Evolutionary conservation across 345 rosid species (phyloP).

Genomic region (Alliaria petiolata): DNA sequence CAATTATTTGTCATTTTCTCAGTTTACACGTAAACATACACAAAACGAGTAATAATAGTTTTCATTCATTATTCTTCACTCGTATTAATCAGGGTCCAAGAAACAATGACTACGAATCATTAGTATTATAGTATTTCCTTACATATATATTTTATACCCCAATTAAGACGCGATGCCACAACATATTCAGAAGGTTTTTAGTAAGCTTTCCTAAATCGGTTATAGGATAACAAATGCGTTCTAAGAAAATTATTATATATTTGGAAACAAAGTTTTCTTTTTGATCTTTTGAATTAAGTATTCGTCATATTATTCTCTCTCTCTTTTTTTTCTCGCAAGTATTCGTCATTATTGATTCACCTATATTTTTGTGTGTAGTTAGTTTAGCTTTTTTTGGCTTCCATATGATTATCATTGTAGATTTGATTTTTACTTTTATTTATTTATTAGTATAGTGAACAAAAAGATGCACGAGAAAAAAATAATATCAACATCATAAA

Average conservation of each 20-base stretch:
- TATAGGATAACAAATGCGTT: background rate
- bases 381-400: too few species aligned
- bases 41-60: background rate
- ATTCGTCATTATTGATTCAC: too few species aligned
- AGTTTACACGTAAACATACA: background rate
- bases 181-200: background rate
- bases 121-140: background rate
- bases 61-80: background rate
- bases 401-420: too few species aligned
- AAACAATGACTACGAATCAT: background rate
- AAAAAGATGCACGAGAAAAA: too few species aligned
- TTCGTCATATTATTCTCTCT: background rate
- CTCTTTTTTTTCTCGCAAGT: too few species aligned
- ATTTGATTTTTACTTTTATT: too few species aligned
- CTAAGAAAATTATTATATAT: background rate
- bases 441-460: too few species aligned
- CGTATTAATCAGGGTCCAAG: conserved; percentile 6
- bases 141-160: background rate
- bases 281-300: too few species aligned
- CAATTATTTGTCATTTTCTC: conserved; percentile 14
- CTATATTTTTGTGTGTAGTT: too few species aligned
- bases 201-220: background rate
- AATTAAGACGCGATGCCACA: background rate
- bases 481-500: too few species aligned
- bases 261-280: background rate